Evolutionary conservation across 495 filamentous ascomycete genomes (phyloP), one percentile per base, ranked within the genome.

Genomic region (Bombardia bombarda): DNA sequence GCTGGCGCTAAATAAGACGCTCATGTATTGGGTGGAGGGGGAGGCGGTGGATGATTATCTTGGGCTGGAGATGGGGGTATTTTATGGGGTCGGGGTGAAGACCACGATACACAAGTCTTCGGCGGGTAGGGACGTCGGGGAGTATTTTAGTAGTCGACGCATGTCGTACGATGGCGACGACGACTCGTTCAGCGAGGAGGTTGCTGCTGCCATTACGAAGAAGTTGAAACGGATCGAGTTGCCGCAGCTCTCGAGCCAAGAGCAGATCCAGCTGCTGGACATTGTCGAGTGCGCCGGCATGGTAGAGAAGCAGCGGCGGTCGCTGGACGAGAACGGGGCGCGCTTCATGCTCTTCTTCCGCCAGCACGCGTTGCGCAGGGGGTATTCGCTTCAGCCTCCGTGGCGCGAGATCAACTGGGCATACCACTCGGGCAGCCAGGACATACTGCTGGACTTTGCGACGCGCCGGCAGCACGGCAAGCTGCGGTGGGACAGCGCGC

Each of bases 331-430:
- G 53, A 95, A 94, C 59, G 90, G 86, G 9, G 82, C 86, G n/a
- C 77, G 86, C 28, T 97, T 86, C 62, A 75, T 95, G 61, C 69
- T 95, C 19, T 93, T 92, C 61, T 94, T 93, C 67, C 74, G 86
- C 13, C 87, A 94, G 48, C 81, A 92, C 57, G 82, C 80, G 42
- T 67, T 97, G 26, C 75, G 82, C 23, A 82, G 74, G 61, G 70
- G 73, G 21, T 74, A 80, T 53, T 68, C 77, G 7, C 75, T 80
- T 5, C 71, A 78, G 16, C 78, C 96, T 50, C 84, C 85, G 4
- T 99, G 89, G 87, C 73, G 93, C 60, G 90, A 96, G 54, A 90
- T 95, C 44, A 82, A 84, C 36, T 97, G 90, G 89, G 93, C 90
- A 17, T 90, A 83, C 51, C 88, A 96, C 61, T 94, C 87, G 48